These are phyloP conservation scores for Tulasnella calospora DNA, from an alignment of 768 basidiomycete species.

Conservation along the genomic window DNA sequence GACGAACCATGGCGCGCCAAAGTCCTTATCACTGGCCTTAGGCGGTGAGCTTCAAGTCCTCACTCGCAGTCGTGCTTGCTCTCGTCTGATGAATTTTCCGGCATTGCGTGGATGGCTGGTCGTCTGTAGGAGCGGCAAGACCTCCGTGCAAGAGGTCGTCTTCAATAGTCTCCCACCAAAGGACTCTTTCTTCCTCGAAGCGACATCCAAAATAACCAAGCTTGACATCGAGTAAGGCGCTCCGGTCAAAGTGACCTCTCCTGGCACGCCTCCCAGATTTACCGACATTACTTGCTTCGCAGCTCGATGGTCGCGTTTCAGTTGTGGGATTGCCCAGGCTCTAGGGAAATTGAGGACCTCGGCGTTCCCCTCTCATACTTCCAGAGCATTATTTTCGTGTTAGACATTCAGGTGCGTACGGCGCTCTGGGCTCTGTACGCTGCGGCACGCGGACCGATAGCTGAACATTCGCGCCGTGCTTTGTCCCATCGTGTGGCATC, in stretches of 20 bases:
- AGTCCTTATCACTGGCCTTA: conserved; percentile 24
- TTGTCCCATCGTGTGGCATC: conserved; percentile 15
- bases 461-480: conserved; percentile 8
- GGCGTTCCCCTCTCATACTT: conserved; percentile 72
- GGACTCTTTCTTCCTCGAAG: conserved; percentile 85
- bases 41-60: conserved; percentile 21
- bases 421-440: conserved; percentile 3
- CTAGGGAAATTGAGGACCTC: conserved; percentile 72
- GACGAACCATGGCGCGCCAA: conserved; percentile 25
- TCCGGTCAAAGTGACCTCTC: neutral
- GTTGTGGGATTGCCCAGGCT: conserved; percentile 93
- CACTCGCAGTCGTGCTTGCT: neutral
- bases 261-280: conserved; percentile 11
- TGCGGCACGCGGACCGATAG: conserved; percentile 15
- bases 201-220: conserved; percentile 71
- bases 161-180: conserved; percentile 79
- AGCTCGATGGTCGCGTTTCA: conserved; percentile 91
- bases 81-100: neutral
- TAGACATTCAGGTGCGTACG: conserved; percentile 79
- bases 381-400: conserved; percentile 83
- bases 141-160: conserved; percentile 85
- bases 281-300: conserved; percentile 25
- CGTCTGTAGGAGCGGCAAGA: conserved; percentile 73
- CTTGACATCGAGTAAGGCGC: conserved; percentile 71
- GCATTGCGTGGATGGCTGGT: neutral